Percentiles rank a stretch among this genome's conserved stretches.
phyloP scores from a whole-genome alignment of 108 stramenopile species.

The Nitzschia sp. region DNA sequence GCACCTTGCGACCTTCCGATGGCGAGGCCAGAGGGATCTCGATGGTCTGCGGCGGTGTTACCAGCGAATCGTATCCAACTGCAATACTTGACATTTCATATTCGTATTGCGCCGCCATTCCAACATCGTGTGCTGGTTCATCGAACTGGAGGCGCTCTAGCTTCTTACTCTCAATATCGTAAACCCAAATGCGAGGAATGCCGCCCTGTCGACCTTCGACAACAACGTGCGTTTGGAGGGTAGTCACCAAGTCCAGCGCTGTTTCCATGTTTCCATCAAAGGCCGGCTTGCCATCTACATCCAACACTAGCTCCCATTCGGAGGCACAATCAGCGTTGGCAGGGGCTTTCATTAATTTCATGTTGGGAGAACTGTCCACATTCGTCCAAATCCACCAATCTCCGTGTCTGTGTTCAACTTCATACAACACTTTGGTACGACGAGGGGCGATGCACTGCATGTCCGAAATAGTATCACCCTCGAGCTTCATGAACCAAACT shows the following conservation, averaged over 20 bases:
- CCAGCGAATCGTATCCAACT: conserved; percentile 80
- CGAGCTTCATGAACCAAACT: conserved; percentile 65
- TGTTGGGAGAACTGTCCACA: conserved; percentile 63
- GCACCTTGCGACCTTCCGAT: conserved; percentile 48
- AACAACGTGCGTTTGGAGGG: conserved; percentile 58
- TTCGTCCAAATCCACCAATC: conserved; percentile 72
- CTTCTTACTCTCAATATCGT: conserved; percentile 33
- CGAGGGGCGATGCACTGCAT: conserved; percentile 69
- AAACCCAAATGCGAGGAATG: conserved; percentile 74
- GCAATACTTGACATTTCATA: conserved; percentile 75
- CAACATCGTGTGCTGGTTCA: conserved; percentile 83
- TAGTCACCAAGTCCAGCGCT: conserved; percentile 49
- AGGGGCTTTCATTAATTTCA: conserved; percentile 65
- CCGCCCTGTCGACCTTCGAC: conserved; percentile 68
- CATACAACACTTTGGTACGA: conserved; percentile 64
- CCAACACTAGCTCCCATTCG: conserved; percentile 43
- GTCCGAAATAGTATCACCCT: conserved; percentile 5
- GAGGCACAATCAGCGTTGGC: conserved; percentile 56
- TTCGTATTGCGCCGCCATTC: conserved; percentile 63
- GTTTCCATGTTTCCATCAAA: conserved; percentile 69
- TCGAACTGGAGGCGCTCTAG: conserved; percentile 59
- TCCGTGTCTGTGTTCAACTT: conserved; percentile 62
- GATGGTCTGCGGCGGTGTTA: conserved; percentile 73
- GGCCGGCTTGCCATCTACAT: conserved; percentile 27
- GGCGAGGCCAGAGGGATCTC: conserved; percentile 58